Conservation (phyloP, 176 grass and related monocot species). For the Oryza nivara region DNA sequence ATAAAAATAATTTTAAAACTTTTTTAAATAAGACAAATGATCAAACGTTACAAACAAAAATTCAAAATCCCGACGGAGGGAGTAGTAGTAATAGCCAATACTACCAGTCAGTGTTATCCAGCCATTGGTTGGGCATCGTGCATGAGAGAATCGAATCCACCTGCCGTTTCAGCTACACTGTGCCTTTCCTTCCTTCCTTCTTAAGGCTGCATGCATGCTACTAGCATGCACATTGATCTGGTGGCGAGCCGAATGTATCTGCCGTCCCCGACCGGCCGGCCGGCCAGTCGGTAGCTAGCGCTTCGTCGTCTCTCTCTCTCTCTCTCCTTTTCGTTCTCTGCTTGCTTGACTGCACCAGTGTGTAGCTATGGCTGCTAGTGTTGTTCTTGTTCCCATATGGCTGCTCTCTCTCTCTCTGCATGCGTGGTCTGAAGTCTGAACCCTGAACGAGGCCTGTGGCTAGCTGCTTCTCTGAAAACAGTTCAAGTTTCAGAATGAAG, state of each 20-base stretch:
- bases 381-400: conserved; percentile 12
- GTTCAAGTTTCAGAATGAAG: not conserved
- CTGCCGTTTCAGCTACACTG: conserved; percentile 38
- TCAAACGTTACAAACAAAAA: too few species aligned
- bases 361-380: not conserved
- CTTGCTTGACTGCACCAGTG: conserved; percentile 36
- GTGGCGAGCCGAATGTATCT: conserved; percentile 30
- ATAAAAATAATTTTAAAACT: too few species aligned
- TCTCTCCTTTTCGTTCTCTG: not conserved
- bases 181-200: conserved; percentile 8
- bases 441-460: not conserved
- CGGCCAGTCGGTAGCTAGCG: not conserved
- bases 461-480: not conserved
- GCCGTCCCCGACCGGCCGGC: conserved; percentile 6
- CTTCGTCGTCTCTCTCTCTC: too few species aligned
- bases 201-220: conserved; percentile 28
- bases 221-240: not conserved
- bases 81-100: not conserved
- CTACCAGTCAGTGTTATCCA: not conserved
- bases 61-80: too few species aligned
- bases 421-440: not conserved
- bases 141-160: conserved; percentile 66
- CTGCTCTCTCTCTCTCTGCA: not conserved
- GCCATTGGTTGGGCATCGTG: conserved; percentile 27
- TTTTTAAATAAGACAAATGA: too few species aligned